A percentile compares a stretch with the other conserved stretches of the same genome.
Conservation (phyloP, 805 yeast genomes). For the Sugiyamaella qingdaonensis region DNA sequence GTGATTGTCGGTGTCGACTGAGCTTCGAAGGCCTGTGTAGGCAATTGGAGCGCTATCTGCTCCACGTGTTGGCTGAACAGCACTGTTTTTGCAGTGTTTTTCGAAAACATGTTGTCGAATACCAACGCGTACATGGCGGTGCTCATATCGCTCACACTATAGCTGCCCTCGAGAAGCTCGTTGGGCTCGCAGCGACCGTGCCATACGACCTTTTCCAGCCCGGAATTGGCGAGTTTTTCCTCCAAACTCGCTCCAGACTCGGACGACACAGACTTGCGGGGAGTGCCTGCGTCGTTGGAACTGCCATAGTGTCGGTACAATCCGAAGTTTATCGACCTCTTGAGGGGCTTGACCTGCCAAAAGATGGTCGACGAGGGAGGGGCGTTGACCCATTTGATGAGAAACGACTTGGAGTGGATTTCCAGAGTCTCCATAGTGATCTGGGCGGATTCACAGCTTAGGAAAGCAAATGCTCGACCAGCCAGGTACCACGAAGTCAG, state of each 20-base stretch:
- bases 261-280: slow-evolving; percentile 12
- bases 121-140: slow-evolving; percentile 83
- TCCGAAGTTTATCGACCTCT: slow-evolving; percentile 49
- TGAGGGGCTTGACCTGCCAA: slow-evolving; percentile 80
- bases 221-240: slow-evolving; percentile 53
- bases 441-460: no score
- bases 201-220: slow-evolving; percentile 49
- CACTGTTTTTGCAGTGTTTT: slow-evolving; percentile 76
- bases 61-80: slow-evolving; percentile 52
- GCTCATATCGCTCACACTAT: slow-evolving; percentile 43
- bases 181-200: slow-evolving; percentile 57
- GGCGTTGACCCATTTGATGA: slow-evolving; percentile 86
- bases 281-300: background rate
- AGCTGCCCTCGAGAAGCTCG: slow-evolving; percentile 57
- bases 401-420: slow-evolving; percentile 81
- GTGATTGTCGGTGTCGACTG: background rate
- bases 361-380: slow-evolving; percentile 61
- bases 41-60: background rate
- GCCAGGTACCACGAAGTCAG: no score
- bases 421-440: slow-evolving; percentile 81
- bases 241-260: slow-evolving; percentile 14
- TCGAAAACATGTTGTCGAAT: slow-evolving; percentile 88
- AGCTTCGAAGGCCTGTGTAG: background rate
- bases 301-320: slow-evolving; percentile 22
- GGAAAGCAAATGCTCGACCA: no score